A percentile compares a stretch with the other conserved stretches of the same genome.
These are phyloP conservation scores for Cicer bijugum DNA, from an alignment of 306 rosid genomes.

Conservation along the genomic window DNA sequence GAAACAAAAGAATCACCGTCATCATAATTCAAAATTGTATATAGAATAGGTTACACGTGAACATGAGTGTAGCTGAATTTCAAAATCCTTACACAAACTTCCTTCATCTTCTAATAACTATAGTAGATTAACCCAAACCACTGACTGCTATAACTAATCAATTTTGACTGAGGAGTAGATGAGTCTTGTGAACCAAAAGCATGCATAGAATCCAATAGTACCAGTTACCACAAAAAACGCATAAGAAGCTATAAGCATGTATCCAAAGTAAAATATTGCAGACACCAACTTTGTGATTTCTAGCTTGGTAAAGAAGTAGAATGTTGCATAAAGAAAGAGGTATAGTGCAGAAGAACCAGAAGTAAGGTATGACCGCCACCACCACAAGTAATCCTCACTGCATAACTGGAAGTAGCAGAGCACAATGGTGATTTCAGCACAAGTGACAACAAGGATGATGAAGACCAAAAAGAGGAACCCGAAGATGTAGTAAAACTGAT, in stretches of 20 bases:
- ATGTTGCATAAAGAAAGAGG: conserved; percentile 91
- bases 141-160: conserved; percentile 56
- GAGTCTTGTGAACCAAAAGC: conserved; percentile 97
- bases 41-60: conserved; percentile 72
- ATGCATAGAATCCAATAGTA: conserved; percentile 92
- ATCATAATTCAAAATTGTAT: conserved; percentile 80
- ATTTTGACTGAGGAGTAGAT: conserved; percentile 98
- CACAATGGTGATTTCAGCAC: conserved; percentile 93
- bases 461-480: conserved; percentile 98
- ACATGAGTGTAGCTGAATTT: conserved; percentile 57
- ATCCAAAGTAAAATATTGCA: conserved; percentile 81
- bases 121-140: conserved; percentile 40
- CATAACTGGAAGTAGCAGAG: conserved; percentile 99
- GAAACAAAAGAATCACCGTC: conserved; percentile 60
- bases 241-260: conserved; percentile 93
- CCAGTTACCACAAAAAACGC: conserved; percentile 97
- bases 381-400: conserved; percentile 98
- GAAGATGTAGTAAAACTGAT: conserved; percentile 97
- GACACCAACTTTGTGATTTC: conserved; percentile 96
- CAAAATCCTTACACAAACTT: conserved; percentile 64
- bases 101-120: conserved; percentile 47
- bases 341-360: conserved; percentile 93
- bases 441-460: conserved; percentile 81
- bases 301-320: conserved; percentile 99
- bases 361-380: conserved; percentile 98